Base-by-base conservation (phyloP, 1,284 basidiomycete species). In the Malassezia caprae region DNA sequence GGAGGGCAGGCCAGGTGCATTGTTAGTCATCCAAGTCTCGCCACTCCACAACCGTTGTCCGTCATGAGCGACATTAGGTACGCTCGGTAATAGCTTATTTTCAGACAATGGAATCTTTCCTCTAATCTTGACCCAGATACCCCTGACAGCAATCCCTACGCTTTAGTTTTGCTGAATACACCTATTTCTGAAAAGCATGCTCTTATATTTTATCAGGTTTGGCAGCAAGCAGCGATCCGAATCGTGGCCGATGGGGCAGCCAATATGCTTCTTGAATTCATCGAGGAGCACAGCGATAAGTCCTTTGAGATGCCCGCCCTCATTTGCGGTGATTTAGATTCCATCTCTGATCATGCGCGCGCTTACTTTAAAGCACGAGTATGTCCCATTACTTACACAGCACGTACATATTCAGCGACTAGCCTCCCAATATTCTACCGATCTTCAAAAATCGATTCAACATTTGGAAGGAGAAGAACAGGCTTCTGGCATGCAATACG, bases 281-380 rank as follows among this genome's bases (percentile, higher is more conserved):
- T 17, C 73, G 85, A 56, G 8, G 48, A 47, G 41, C 63, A 67
- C 23, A 68, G 65, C 5, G 61, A 31, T 13, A 44, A 13, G 10
- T 28, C n/a, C 24, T 11, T 15, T 28, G 21, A 15, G 32, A 42
- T 48, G 19, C 91, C 91, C 0, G 80, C 90, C 67, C 75, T 90
- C 31, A 86, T 96, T 72, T 90, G 88, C 75, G 91, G 90, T 8
- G 91, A 96, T 72, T 76, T 96, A 28, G 91, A 96, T 73, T 94
- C 90, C 5, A 69, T 94, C 28, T 79, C 86, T 5, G 73, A 78
- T 2, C 85, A 90, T 47, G 88, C 91, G 8, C 78, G 78, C 28
- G 72, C 73, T 12, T 88, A 82, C 69, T 96, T 91, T 70, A 73
- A 77, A 15, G 71, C 19, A 4, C 26, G 19, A 19, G 51, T 53